Conservation (phyloP, 2,329 filamentous ascomycete species). For the Fusarium verticillioides region DNA sequence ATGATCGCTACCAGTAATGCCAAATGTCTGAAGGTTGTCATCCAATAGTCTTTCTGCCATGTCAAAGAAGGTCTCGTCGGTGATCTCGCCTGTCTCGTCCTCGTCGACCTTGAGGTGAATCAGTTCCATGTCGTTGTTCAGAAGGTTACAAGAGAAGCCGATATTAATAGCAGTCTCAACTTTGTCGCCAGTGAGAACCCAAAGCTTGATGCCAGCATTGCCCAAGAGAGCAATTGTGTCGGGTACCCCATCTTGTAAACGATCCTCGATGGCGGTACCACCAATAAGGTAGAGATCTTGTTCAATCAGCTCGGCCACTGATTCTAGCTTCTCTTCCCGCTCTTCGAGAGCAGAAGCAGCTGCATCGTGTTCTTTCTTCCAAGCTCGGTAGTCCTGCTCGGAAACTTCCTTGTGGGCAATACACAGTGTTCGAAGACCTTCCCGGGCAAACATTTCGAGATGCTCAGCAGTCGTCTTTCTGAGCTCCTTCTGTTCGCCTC, state of each 20-base stretch:
- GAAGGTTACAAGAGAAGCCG: constrained; percentile 96
- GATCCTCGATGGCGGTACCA: constrained; percentile 96
- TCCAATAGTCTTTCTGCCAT: constrained; percentile 78
- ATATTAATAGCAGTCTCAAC: constrained; percentile 99
- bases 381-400: constrained; percentile 84
- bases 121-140: constrained; percentile 98
- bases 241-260: constrained; percentile 94
- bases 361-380: constrained; percentile 87
- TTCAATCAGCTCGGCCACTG: constrained; percentile 89
- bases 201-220: constrained; percentile 95
- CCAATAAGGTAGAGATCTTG: constrained; percentile 88
- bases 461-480: constrained; percentile 89
- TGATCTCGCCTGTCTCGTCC: constrained; percentile 65
- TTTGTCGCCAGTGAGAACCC: constrained; percentile 98
- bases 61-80: constrained; percentile 62
- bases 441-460: constrained; percentile 94
- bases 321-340: constrained; percentile 92
- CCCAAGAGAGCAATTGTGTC: constrained; percentile 93
- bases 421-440: constrained; percentile 93
- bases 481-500: constrained; percentile 86
- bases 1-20: constrained; percentile 84
- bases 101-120: constrained; percentile 89
- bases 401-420: constrained; percentile 84
- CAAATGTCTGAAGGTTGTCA: constrained; percentile 76
- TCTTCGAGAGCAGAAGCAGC: constrained; percentile 86